Evolutionary conservation across 2,329 filamentous ascomycete species (phyloP).

Genomic region (Claviceps cyperi): DNA sequence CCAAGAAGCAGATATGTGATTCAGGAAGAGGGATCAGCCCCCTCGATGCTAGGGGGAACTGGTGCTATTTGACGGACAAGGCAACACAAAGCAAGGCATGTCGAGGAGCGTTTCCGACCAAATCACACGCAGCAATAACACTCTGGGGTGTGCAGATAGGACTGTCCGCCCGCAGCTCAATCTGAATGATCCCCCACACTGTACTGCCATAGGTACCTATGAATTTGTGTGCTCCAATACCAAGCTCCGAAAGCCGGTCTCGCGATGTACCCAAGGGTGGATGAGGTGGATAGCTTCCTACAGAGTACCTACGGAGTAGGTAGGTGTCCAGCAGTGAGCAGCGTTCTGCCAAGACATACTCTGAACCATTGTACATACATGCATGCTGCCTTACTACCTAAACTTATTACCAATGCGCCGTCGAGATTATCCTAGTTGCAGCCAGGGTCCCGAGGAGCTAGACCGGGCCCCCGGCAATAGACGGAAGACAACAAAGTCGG

Average conservation of each 20-base stretch:
- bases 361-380: not conserved
- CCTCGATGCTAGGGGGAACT: conserved; percentile 16
- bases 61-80: conserved; percentile 16
- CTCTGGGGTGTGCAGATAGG: conserved; percentile 2
- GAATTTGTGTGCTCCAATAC: conserved; percentile 1
- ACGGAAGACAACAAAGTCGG: not conserved
- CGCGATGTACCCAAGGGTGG: conserved; percentile 4
- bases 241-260: conserved; percentile 3
- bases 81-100: conserved; percentile 6
- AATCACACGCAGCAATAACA: not conserved
- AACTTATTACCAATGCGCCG: conserved; percentile 7
- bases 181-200: conserved; percentile 3
- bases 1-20: conserved; percentile 9
- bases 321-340: not conserved
- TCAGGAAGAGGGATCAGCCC: conserved; percentile 7
- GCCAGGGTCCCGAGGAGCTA: conserved; percentile 1
- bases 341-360: conserved; percentile 2
- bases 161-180: not conserved
- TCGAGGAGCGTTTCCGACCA: not conserved
- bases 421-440: conserved; percentile 8
- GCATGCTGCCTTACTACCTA: not conserved
- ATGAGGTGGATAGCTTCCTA: conserved; percentile 2
- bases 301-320: not conserved
- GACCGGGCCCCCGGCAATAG: not conserved
- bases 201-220: not conserved